Evolutionary conservation across 2,329 filamentous ascomycete genomes (phyloP).

Genomic region (Xylariaceae sp.): DNA sequence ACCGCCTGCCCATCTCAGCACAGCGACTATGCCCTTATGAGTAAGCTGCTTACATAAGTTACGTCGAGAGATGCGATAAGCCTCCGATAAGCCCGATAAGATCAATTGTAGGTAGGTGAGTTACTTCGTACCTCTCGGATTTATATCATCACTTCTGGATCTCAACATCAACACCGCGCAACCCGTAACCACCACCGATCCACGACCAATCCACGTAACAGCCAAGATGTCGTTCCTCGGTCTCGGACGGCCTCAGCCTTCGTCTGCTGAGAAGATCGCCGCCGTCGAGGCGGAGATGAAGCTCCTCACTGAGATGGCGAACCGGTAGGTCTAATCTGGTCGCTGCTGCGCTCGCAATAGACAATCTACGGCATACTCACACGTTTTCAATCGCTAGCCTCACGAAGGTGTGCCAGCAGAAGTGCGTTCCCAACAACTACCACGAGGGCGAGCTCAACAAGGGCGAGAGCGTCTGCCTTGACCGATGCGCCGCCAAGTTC

Average conservation of each 20-base stretch:
- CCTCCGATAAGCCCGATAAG: neutral
- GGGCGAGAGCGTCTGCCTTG: constrained; percentile 95
- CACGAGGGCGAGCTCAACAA: constrained; percentile 97
- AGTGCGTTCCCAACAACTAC: constrained; percentile 90
- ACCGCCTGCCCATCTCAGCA: constrained; percentile 25
- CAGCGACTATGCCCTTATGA: neutral
- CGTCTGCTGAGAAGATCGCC: constrained; percentile 94
- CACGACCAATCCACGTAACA: neutral
- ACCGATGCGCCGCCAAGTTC: constrained; percentile 96
- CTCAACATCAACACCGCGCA: neutral
- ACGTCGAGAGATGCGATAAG: too few relatives aligned
- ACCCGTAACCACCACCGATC: neutral
- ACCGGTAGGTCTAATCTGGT: constrained; percentile 59
- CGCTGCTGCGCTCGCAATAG: neutral
- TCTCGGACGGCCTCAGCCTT: constrained; percentile 72
- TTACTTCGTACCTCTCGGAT: neutral
- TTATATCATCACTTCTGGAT: neutral
- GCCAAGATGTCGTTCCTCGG: constrained; percentile 67
- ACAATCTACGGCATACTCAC: constrained; percentile 15
- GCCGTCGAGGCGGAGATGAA: constrained; percentile 96
- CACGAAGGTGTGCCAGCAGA: constrained; percentile 82
- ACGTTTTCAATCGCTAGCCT: constrained; percentile 48
- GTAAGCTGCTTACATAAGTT: neutral
- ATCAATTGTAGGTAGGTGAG: neutral
- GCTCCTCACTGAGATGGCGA: constrained; percentile 97